A percentile compares a stretch with the other conserved stretches of the same genome.
Evolutionary conservation across 139 green algal genomes (phyloP).

Genomic region (Edaphochlamys debaryana): DNA sequence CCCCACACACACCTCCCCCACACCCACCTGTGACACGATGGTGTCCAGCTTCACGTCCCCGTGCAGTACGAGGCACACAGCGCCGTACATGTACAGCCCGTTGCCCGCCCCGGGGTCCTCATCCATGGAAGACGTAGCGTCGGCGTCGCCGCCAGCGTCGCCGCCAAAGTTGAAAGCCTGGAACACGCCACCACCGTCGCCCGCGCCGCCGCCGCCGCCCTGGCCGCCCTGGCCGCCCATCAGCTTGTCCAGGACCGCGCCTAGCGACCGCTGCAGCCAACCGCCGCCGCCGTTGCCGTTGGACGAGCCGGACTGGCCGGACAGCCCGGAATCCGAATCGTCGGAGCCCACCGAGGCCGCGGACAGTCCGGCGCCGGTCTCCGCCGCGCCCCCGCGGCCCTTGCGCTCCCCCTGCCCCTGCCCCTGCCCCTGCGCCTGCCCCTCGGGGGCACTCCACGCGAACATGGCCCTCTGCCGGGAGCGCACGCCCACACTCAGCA

Average conservation of each 20-base stretch:
- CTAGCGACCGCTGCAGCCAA: slow-evolving; percentile 15
- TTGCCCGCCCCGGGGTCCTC: not conserved
- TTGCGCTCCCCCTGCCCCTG: no score
- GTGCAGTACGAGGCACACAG: slow-evolving; percentile 46
- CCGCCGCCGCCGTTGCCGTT: slow-evolving; percentile 14
- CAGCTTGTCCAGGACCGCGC: not conserved
- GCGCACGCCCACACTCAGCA: slow-evolving; percentile 46
- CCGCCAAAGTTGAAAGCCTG: not conserved
- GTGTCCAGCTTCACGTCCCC: slow-evolving; percentile 52
- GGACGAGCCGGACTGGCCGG: no score
- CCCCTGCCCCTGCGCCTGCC: no score
- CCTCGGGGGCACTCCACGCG: slow-evolving; percentile 35
- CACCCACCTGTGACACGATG: slow-evolving; percentile 49
- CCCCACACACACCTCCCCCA: no score
- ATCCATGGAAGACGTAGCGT: no score
- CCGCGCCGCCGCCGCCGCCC: not conserved
- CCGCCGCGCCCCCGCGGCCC: no score
- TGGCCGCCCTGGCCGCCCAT: not conserved
- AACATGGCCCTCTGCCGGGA: slow-evolving; percentile 48
- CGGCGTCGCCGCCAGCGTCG: not conserved
- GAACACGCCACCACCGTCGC: not conserved
- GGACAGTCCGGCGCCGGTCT: no score
- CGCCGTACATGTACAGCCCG: slow-evolving; percentile 52
- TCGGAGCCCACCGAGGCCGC: no score
- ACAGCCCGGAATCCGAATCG: no score